Conservation (phyloP, 179 eudicot genomes). For the Gypsophila paniculata region DNA sequence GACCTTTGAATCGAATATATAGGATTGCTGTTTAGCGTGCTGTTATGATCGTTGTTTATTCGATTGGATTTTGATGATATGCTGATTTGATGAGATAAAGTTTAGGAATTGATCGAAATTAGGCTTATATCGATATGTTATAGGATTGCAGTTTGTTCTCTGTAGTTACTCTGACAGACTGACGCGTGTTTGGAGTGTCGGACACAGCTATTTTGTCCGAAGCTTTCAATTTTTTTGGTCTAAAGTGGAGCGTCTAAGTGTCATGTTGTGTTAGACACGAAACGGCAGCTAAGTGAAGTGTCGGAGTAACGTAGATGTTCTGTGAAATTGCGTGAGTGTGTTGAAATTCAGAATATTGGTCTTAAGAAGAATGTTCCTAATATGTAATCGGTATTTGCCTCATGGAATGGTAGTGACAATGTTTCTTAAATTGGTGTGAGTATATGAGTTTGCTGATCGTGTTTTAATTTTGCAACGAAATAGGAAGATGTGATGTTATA, state of each 20-base stretch:
- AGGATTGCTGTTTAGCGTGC: background rate
- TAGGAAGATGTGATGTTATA: background rate
- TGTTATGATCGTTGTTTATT: background rate
- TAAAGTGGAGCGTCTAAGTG: too few relatives aligned
- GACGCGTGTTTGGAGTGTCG: too few relatives aligned
- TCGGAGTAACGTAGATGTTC: too few relatives aligned
- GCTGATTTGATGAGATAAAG: background rate
- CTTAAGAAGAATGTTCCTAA: background rate
- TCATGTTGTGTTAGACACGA: too few relatives aligned
- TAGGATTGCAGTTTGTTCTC: background rate
- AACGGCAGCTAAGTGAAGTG: too few relatives aligned
- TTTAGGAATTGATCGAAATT: background rate
- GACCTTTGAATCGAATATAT: background rate
- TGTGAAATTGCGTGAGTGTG: background rate
- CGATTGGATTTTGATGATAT: background rate
- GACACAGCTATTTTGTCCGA: too few relatives aligned
- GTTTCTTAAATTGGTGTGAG: slow-evolving; percentile 1
- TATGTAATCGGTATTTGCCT: background rate
- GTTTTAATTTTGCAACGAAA: background rate
- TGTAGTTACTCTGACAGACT: background rate
- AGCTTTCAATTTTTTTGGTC: too few relatives aligned
- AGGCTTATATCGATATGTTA: background rate
- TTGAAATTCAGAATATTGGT: background rate
- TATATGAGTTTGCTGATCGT: background rate
- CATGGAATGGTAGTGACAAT: background rate